Evolutionary conservation across 2,329 filamentous ascomycete genomes (phyloP).

Genomic region (Cladophialophora yegresii): DNA sequence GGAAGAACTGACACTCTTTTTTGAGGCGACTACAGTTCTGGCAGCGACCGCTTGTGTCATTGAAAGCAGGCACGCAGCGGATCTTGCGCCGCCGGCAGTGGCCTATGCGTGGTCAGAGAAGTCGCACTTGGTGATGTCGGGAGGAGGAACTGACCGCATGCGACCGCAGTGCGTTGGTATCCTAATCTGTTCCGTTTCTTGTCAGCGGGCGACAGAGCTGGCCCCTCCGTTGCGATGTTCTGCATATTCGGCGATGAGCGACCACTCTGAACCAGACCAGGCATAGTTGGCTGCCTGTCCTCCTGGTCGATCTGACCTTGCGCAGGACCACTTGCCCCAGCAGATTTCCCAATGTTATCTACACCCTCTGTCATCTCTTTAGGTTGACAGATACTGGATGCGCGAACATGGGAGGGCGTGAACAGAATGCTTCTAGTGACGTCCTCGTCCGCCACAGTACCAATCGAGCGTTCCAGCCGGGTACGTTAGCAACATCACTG

Average conservation of each 20-base stretch:
- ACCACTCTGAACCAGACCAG: slow-evolving; percentile 43
- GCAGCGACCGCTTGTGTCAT: slow-evolving; percentile 75
- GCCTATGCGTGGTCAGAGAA: slow-evolving; percentile 54
- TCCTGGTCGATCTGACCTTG: slow-evolving; percentile 3
- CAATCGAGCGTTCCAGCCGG: slow-evolving; percentile 9
- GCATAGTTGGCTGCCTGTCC: slow-evolving; percentile 24
- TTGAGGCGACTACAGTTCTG: slow-evolving; percentile 91
- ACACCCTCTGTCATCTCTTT: slow-evolving; percentile 28
- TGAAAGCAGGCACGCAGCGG: slow-evolving; percentile 75
- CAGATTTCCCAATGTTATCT: slow-evolving; percentile 15
- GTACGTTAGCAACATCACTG: slow-evolving; percentile 19
- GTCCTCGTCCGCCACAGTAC: slow-evolving; percentile 7
- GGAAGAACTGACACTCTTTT: slow-evolving; percentile 90
- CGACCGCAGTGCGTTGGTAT: slow-evolving; percentile 92
- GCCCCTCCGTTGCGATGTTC: slow-evolving; percentile 41
- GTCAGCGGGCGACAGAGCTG: slow-evolving; percentile 54
- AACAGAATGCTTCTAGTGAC: background rate
- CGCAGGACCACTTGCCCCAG: slow-evolving; percentile 11
- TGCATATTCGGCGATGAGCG: slow-evolving; percentile 54
- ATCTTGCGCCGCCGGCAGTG: slow-evolving; percentile 94
- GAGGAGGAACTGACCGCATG: slow-evolving; percentile 73
- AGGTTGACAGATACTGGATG: slow-evolving; percentile 7
- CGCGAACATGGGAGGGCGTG: background rate
- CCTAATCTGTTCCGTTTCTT: slow-evolving; percentile 88
- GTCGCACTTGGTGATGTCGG: background rate